These are phyloP conservation scores for Apiospora saccharicola DNA, from an alignment of 2,329 filamentous ascomycete genomes.

Conservation along the genomic window DNA sequence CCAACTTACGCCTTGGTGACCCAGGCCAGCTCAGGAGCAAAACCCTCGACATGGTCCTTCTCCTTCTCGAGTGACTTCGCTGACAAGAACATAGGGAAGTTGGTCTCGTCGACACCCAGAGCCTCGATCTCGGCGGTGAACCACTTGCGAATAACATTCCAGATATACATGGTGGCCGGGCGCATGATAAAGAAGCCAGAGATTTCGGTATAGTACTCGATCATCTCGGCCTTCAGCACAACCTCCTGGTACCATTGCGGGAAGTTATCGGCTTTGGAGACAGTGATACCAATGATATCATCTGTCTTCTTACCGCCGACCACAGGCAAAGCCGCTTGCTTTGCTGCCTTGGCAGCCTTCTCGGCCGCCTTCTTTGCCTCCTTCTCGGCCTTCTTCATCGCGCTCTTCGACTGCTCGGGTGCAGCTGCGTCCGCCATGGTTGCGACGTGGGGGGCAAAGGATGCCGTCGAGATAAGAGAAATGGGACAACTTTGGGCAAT, in stretches of 20 bases:
- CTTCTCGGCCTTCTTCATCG: conserved; percentile 72
- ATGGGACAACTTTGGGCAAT: not conserved
- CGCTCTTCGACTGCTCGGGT: conserved; percentile 64
- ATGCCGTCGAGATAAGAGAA: conserved; percentile 9
- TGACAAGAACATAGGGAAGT: conserved; percentile 95
- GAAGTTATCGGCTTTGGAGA: conserved; percentile 86
- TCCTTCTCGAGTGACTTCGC: conserved; percentile 86
- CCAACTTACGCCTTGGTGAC: conserved; percentile 77
- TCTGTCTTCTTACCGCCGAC: conserved; percentile 55
- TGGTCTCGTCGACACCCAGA: conserved; percentile 93
- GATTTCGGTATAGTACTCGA: conserved; percentile 89
- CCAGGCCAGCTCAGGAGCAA: conserved; percentile 91
- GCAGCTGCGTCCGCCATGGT: conserved; percentile 23
- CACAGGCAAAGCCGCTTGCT: conserved; percentile 59
- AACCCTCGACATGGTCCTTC: conserved; percentile 98
- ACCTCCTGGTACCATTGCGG: conserved; percentile 97
- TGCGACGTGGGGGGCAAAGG: not conserved
- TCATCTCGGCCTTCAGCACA: conserved; percentile 94
- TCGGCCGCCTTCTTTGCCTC: conserved; percentile 66
- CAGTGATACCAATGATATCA: conserved; percentile 87
- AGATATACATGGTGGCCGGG: conserved; percentile 71
- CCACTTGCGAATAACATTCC: conserved; percentile 71
- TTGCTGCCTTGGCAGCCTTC: conserved; percentile 68
- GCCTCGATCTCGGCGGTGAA: conserved; percentile 81
- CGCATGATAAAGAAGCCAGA: conserved; percentile 97